Evolutionary conservation across 345 rosid genomes (phyloP), one percentile per base, ranked within the genome.

Genomic region (Eucalyptus globulus): DNA sequence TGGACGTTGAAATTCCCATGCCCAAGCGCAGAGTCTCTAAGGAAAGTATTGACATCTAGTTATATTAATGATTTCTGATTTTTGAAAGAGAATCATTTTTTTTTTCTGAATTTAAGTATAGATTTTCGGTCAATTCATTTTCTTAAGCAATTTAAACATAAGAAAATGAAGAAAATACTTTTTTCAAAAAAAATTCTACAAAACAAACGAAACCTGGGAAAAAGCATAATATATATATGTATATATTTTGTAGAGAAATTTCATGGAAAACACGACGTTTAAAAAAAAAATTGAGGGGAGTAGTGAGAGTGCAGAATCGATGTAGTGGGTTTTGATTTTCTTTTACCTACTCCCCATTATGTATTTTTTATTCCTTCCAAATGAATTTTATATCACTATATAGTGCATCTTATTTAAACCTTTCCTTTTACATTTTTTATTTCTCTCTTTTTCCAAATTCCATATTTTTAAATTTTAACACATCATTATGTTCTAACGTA

Each of bases 141-240:
- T 65, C 34, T 29, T 62, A 29, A 65, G 3, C 0, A 3, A 29
- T 29, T 29, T 31, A 65, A 29, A 29, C 37, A 14, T 65, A 0
- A 51, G 2, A 51, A 51, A 51, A 51, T 51, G 54, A 51, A 9
- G 54, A 15, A 51, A 51, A 51, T 7, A 51, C 9, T 17, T 51
- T 51, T 51, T 51, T 16, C 4, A 51, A 15, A 16, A 16, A 51
- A 51, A 21, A 54, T 21, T 54, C 26, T 4, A 54, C 26, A 22
- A 54, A 54, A 54, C 27, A 54, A 54, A 22, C 60, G 5, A 9
- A 54, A 54, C 60, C 17, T 21, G 26, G 1, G 9, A 13, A 29
- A 12, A 54, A 54, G 5, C 60, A 19, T 4, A 7, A 17, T 19
- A 2, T 14, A 11, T 49, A 5, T 6, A 3, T 53, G 4, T 53